Percentiles rank a stretch among this genome's conserved stretches.
These are phyloP conservation scores for Primulina huaijiensis DNA, from an alignment of 257 asterid species.

Conservation along the genomic window DNA sequence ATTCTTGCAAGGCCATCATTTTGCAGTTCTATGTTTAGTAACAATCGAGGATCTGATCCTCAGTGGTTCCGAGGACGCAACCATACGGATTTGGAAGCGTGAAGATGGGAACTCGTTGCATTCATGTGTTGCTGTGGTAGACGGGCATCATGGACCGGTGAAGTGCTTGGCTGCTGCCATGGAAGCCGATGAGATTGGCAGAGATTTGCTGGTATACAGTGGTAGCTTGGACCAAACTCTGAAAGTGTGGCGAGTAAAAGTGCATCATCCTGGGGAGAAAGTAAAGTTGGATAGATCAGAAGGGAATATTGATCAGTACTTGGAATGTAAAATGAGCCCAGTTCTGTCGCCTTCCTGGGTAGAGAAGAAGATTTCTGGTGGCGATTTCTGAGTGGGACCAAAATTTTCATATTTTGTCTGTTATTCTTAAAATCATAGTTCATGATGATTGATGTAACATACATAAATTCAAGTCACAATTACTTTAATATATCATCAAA, in stretches of 20 bases:
- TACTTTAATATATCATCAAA: too few relatives aligned
- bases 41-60: slow-evolving; percentile 48
- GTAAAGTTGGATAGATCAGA: slow-evolving; percentile 31
- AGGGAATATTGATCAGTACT: slow-evolving; percentile 23
- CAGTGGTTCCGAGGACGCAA: slow-evolving; percentile 79
- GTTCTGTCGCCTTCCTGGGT: slow-evolving; percentile 78
- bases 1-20: slow-evolving; percentile 64
- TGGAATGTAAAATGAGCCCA: slow-evolving; percentile 49
- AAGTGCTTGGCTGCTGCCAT: slow-evolving; percentile 63
- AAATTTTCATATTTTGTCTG: background rate
- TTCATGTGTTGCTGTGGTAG: slow-evolving; percentile 60
- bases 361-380: slow-evolving; percentile 58
- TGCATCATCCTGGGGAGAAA: slow-evolving; percentile 36
- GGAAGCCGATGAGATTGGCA: slow-evolving; percentile 35
- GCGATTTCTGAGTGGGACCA: slow-evolving; percentile 26
- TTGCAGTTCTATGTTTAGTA: slow-evolving; percentile 59
- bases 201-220: slow-evolving; percentile 57
- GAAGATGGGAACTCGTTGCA: slow-evolving; percentile 56
- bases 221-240: slow-evolving; percentile 67
- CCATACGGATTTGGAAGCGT: slow-evolving; percentile 67
- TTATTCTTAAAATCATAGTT: too few relatives aligned
- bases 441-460: background rate
- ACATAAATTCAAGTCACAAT: too few relatives aligned
- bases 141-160: slow-evolving; percentile 79
- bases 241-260: slow-evolving; percentile 71